Percentiles rank a stretch among this genome's conserved stretches.
phyloP scores from a whole-genome alignment of 805 yeast genomes.

The Lipomyces yamadae region DNA sequence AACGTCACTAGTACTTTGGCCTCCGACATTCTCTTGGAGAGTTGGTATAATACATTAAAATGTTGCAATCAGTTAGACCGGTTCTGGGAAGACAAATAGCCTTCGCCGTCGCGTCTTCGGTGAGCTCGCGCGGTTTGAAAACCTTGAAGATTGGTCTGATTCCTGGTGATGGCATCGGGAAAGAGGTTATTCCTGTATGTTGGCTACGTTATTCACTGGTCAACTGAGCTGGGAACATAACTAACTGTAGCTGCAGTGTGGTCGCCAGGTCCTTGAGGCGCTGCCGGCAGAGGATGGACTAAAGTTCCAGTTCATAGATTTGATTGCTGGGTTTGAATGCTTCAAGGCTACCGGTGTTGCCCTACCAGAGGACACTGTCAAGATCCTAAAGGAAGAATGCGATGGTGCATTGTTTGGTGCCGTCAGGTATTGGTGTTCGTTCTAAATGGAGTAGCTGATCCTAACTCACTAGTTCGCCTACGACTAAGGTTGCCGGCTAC shows the following conservation, averaged over 20 bases:
- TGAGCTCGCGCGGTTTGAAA: slow-evolving; percentile 26
- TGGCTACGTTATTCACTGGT: not conserved
- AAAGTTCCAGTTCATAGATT: slow-evolving; percentile 80
- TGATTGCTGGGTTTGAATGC: slow-evolving; percentile 93
- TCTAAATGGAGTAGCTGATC: slow-evolving; percentile 43
- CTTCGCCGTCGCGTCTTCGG: not conserved
- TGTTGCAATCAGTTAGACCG: slow-evolving; percentile 8
- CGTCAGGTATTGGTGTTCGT: slow-evolving; percentile 54
- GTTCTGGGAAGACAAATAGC: slow-evolving; percentile 9
- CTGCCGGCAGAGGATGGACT: slow-evolving; percentile 77
- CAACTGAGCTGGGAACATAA: not conserved
- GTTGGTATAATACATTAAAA: not conserved
- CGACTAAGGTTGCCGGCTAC: slow-evolving; percentile 92
- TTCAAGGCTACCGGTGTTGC: slow-evolving; percentile 96
- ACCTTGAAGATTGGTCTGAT: slow-evolving; percentile 60
- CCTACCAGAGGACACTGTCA: slow-evolving; percentile 89
- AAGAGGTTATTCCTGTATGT: slow-evolving; percentile 87
- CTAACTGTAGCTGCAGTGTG: slow-evolving; percentile 53
- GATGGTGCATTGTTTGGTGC: slow-evolving; percentile 99
- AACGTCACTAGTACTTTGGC: not conserved
- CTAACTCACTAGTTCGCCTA: slow-evolving; percentile 62
- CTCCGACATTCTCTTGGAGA: not conserved
- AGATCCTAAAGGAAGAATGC: slow-evolving; percentile 74
- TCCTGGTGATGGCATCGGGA: slow-evolving; percentile 98
- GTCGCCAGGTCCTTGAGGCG: slow-evolving; percentile 81